Evolutionary conservation across 495 filamentous ascomycete genomes (phyloP), one percentile per base, ranked within the genome.

Genomic region (Hyphodiscus hymeniophilus): DNA sequence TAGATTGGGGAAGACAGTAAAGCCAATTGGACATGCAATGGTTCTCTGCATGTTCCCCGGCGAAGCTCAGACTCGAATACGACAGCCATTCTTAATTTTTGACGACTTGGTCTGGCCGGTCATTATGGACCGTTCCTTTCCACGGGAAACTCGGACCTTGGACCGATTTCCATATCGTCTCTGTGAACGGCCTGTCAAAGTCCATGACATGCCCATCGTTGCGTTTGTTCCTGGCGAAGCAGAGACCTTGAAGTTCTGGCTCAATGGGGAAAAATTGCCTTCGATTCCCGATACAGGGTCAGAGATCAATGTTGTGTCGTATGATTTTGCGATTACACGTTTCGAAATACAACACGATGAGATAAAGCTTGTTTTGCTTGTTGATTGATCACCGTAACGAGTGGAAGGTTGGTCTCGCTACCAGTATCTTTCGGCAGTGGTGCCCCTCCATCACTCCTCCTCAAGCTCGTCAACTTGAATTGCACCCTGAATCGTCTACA

Each of bases 291-390:
- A 42, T 16, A 42, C 21, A 13, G 40, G 40, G 7, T 23, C 40
- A 17, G 40, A 42, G 15, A 26, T 42, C 40, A 42, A 42, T 17
- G 40, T 42, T 22, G 28, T 42, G 40, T 42, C 40, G 12, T 26
- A 22, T 3, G 18, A 10, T 2, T 42, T 42, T 26, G 40, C 18
- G 6, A 13, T 10, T 7, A 17, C 24, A 31, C 40, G 40, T 2
- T 42, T 42, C 12, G 10, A 7, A 6, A 6, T 42, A 18, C n/a
- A 24, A 26, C 11, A 10, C 6, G 40, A 42, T 26, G 4, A 7
- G 8, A 17, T 26, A 7, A 21, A 23, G 7, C 40, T 13, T 12
- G 40, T 42, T 11, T 22, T 18, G 2, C 7, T 42, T 42, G 40
- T 22, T 7, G 40, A 42, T 26, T 2, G 40, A 15, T 26, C 40